phyloP scores from a whole-genome alignment of 2,329 filamentous ascomycete genomes.

The Harringtonia lauricola region DNA sequence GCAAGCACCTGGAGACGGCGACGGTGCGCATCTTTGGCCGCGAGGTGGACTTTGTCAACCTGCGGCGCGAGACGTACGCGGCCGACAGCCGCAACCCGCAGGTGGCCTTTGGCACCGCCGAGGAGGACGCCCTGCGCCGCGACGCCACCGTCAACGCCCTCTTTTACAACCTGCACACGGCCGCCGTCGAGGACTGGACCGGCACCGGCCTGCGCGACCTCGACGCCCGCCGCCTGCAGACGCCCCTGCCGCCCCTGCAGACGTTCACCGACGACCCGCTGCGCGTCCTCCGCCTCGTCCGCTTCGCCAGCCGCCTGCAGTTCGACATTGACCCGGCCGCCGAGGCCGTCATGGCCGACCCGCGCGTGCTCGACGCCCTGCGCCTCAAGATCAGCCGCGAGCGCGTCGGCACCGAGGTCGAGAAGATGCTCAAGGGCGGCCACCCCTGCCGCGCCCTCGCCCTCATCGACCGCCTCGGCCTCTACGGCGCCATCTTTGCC shows the following conservation, averaged over 20 bases:
- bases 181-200: constrained; percentile 75
- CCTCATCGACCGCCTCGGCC: constrained; percentile 52
- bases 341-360: constrained; percentile 63
- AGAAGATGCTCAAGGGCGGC: constrained; percentile 77
- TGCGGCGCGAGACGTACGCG: constrained; percentile 82
- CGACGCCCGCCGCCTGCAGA: constrained; percentile 61
- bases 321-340: constrained; percentile 67
- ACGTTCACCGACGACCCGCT: constrained; percentile 94
- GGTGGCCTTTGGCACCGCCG: constrained; percentile 86
- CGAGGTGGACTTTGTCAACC: constrained; percentile 89
- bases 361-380: constrained; percentile 70
- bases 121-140: constrained; percentile 78
- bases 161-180: constrained; percentile 85
- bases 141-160: constrained; percentile 94
- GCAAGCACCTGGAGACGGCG: constrained; percentile 88
- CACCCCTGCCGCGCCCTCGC: constrained; percentile 51
- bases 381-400: constrained; percentile 85
- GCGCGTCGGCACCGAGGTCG: constrained; percentile 73
- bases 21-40: constrained; percentile 76
- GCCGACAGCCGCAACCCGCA: constrained; percentile 83
- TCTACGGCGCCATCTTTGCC: constrained; percentile 66
- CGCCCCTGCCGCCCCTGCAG: constrained; percentile 76
- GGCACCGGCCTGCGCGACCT: constrained; percentile 63
- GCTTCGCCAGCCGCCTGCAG: constrained; percentile 76
- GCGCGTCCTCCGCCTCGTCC: constrained; percentile 72